Evolutionary conservation across 371 early-diverging fungal genomes (phyloP).

Genomic region (Circinella minor): DNA sequence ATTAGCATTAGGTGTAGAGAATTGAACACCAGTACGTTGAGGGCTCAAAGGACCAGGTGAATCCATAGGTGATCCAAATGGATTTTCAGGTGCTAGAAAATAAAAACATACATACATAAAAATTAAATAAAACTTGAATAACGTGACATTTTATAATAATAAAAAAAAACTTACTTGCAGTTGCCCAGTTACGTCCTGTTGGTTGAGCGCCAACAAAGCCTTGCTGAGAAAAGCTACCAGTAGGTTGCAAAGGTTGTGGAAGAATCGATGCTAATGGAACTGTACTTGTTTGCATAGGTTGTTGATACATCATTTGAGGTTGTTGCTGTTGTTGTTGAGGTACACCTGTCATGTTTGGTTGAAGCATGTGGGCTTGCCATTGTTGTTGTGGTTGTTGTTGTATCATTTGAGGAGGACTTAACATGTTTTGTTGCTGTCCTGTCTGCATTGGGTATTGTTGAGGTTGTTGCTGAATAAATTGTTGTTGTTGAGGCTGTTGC

Average conservation of each 20-base stretch:
- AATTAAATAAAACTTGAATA: too few relatives aligned
- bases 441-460: conserved; percentile 15
- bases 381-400: conserved; percentile 7
- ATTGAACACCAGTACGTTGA: conserved; percentile 42
- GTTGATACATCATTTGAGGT: conserved; percentile 12
- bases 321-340: background rate
- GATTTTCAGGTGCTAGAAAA: conserved; percentile 52
- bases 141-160: too few relatives aligned
- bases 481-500: conserved; percentile 16
- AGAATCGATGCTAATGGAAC: conserved; percentile 15
- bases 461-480: conserved; percentile 11
- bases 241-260: conserved; percentile 14
- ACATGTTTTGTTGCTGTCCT: conserved; percentile 18
- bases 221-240: background rate
- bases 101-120: background rate
- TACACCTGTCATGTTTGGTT: conserved; percentile 22
- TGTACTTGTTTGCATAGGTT: conserved; percentile 18
- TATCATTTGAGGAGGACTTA: conserved; percentile 8
- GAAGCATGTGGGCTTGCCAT: conserved; percentile 23
- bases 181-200: conserved; percentile 60
- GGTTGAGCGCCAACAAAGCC: conserved; percentile 41
- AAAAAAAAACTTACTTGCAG: conserved; percentile 46
- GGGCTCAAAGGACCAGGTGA: conserved; percentile 33
- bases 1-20: conserved; percentile 47
- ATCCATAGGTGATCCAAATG: conserved; percentile 54